phyloP scores from a whole-genome alignment of 352 stramenopile species.

The Lagenidium giganteum region DNA sequence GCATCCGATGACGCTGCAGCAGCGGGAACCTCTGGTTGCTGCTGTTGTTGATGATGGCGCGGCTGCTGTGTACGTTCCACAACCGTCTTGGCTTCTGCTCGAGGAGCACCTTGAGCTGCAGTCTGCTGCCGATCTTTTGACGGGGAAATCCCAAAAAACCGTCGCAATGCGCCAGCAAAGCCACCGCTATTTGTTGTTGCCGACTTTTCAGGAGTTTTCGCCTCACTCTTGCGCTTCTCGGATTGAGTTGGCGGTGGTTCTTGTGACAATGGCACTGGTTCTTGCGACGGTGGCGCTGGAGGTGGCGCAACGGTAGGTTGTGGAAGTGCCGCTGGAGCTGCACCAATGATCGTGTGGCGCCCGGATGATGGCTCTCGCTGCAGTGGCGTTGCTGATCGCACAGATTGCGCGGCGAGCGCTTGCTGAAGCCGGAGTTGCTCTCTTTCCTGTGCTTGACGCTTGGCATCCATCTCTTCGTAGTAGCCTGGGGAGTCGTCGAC shows the following conservation, averaged over 20 bases:
- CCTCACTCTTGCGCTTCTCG: constrained; percentile 6
- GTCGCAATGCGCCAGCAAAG: constrained; percentile 52
- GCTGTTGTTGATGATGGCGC: too few relatives aligned
- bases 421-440: not conserved
- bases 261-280: not conserved
- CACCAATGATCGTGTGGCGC: too few relatives aligned
- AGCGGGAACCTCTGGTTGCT: too few relatives aligned
- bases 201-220: constrained; percentile 2
- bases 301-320: too few relatives aligned
- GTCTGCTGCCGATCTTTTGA: constrained; percentile 14
- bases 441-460: not conserved
- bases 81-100: too few relatives aligned
- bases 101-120: not conserved
- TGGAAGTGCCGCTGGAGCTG: too few relatives aligned
- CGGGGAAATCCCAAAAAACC: constrained; percentile 54
- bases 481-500: constrained; percentile 57
- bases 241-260: too few relatives aligned
- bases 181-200: constrained; percentile 11
- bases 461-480: constrained; percentile 28
- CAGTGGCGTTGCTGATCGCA: too few relatives aligned
- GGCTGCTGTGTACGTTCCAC: too few relatives aligned
- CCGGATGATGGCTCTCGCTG: too few relatives aligned
- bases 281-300: constrained; percentile 18
- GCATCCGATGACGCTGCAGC: constrained; percentile 7
- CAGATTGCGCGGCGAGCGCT: too few relatives aligned